These are phyloP conservation scores for Oryza coarctata DNA, from an alignment of 176 grass and related monocot species.

Conservation along the genomic window DNA sequence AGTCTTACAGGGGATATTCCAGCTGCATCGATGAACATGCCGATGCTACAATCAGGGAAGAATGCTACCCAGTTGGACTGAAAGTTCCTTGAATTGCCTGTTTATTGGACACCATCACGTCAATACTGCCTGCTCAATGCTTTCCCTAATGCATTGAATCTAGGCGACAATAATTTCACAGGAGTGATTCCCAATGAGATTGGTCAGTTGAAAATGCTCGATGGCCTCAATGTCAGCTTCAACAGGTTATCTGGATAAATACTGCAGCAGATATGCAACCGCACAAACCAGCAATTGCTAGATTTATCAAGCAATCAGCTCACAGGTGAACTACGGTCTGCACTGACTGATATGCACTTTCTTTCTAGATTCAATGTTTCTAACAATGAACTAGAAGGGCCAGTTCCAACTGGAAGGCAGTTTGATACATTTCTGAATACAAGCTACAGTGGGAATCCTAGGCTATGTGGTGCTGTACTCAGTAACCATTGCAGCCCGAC, in stretches of 20 bases:
- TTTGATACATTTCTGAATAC: conserved; percentile 62
- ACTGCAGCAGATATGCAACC: conserved; percentile 51
- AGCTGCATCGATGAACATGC: conserved; percentile 46
- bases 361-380: conserved; percentile 68
- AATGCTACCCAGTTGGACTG: conserved; percentile 45
- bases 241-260: conserved; percentile 64
- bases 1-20: conserved; percentile 62
- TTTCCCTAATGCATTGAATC: conserved; percentile 51
- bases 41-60: conserved; percentile 47
- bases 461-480: conserved; percentile 55
- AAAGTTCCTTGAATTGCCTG: conserved; percentile 61
- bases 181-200: conserved; percentile 61
- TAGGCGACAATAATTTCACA: conserved; percentile 48
- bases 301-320: conserved; percentile 62
- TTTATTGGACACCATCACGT: no score
- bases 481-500: neutral
- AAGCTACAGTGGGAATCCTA: conserved; percentile 64
- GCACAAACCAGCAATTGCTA: conserved; percentile 51
- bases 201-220: conserved; percentile 51
- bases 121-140: conserved; percentile 35
- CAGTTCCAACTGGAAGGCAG: conserved; percentile 54
- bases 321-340: conserved; percentile 54
- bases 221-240: conserved; percentile 45
- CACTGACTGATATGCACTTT: conserved; percentile 51
- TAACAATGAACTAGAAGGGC: conserved; percentile 60